A percentile compares a stretch with the other conserved stretches of the same genome.
Evolutionary conservation across 495 filamentous ascomycete genomes (phyloP).

Genomic region (Ramalina intermedia): DNA sequence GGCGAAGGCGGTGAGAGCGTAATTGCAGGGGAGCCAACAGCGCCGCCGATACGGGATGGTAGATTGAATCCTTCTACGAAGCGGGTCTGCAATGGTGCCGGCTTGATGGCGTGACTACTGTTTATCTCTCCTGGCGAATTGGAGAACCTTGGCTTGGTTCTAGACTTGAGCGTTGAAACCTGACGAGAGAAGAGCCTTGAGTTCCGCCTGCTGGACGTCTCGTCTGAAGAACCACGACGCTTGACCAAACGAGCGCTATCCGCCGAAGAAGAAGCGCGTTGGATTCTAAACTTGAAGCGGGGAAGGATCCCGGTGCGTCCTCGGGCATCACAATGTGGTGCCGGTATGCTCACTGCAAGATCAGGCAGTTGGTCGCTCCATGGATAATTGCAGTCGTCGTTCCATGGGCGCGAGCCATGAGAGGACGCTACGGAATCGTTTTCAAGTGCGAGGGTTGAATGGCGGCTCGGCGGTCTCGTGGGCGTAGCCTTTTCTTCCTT

Average conservation of each 20-base stretch:
- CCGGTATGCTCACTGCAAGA: conserved; percentile 11
- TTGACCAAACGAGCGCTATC: conserved; percentile 5
- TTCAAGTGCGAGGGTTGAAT: background rate
- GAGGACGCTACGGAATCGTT: conserved; percentile 5
- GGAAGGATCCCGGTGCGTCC: background rate
- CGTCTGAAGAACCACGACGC: conserved; percentile 1
- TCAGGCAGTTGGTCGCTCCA: conserved; percentile 12
- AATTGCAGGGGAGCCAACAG: conserved; percentile 2
- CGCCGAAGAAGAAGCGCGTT: conserved; percentile 8
- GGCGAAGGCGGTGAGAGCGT: conserved; percentile 14
- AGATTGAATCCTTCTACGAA: conserved; percentile 12
- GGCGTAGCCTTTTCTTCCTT: background rate
- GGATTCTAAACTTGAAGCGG: conserved; percentile 11
- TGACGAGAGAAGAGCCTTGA: background rate
- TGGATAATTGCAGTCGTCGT: conserved; percentile 15
- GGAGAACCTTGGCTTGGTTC: conserved; percentile 1
- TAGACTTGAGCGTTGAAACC: conserved; percentile 1
- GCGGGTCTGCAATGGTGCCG: conserved; percentile 6
- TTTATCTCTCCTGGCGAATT: conserved; percentile 10
- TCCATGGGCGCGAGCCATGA: conserved; percentile 15
- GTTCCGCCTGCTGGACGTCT: background rate
- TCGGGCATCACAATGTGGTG: background rate
- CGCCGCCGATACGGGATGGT: background rate
- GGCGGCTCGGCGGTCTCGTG: background rate
- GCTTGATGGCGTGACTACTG: conserved; percentile 10